These are phyloP conservation scores for Cladosporium sp. DNA, from an alignment of 2,329 filamentous ascomycete genomes.

Conservation along the genomic window DNA sequence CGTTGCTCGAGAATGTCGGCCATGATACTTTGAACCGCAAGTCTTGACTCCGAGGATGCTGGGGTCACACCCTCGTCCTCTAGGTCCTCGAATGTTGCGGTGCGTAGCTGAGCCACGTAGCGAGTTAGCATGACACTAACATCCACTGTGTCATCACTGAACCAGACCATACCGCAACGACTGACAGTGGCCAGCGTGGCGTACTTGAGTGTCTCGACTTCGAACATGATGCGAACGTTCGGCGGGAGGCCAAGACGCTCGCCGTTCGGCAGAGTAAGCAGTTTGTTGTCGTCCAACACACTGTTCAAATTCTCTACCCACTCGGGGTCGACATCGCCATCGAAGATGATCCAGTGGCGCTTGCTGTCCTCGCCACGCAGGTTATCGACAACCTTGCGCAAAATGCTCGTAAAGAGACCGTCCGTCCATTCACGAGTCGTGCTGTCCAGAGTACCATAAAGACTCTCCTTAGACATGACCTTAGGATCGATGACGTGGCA, in stretches of 20 bases:
- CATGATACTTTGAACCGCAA: constrained; percentile 77
- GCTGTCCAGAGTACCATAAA: constrained; percentile 93
- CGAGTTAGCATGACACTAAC: constrained; percentile 89
- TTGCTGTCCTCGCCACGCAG: constrained; percentile 95
- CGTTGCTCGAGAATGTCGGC: constrained; percentile 76
- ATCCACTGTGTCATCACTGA: constrained; percentile 95
- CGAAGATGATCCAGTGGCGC: constrained; percentile 98
- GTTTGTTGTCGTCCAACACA: constrained; percentile 98
- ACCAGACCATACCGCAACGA: constrained; percentile 99
- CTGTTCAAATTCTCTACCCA: constrained; percentile 99
- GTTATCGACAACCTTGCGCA: constrained; percentile 98
- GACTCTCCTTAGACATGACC: constrained; percentile 98
- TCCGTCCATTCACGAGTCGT: constrained; percentile 99
- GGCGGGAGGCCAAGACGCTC: constrained; percentile 91
- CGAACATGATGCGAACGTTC: constrained; percentile 99
- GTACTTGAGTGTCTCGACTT: constrained; percentile 96
- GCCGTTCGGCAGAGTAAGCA: constrained; percentile 94
- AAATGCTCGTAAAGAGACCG: constrained; percentile 93
- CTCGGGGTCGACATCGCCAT: constrained; percentile 97
- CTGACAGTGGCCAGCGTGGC: constrained; percentile 97
- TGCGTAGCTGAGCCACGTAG: constrained; percentile 81
- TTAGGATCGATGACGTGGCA: constrained; percentile 98
- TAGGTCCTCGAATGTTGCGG: constrained; percentile 86
- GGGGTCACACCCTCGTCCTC: constrained; percentile 87
- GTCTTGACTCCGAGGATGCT: constrained; percentile 51